Conservation (phyloP, 1,139 yeast genomes). For the Hemisphaericaspora xylofermentans region DNA sequence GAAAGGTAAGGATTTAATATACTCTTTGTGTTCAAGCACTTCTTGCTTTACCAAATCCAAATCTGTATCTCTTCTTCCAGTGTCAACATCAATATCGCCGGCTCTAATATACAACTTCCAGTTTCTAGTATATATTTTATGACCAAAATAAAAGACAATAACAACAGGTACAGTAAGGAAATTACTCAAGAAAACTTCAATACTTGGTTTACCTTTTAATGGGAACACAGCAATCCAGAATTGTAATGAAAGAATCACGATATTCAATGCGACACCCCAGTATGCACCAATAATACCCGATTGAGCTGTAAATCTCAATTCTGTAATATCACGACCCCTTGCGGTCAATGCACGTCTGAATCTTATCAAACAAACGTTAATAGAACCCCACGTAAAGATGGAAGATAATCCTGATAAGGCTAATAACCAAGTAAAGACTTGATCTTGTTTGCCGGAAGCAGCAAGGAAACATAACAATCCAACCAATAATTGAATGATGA, state of each 20-base stretch:
- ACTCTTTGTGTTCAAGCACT: background rate
- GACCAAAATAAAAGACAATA: background rate
- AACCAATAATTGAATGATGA: background rate
- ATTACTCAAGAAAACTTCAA: background rate
- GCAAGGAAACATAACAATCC: background rate
- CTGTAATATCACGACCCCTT: background rate
- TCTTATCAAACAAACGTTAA: background rate
- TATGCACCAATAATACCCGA: background rate
- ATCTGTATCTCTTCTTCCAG: background rate
- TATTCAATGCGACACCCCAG: background rate
- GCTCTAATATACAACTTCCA: background rate
- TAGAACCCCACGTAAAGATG: background rate
- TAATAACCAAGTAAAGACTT: background rate
- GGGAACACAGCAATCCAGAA: background rate
- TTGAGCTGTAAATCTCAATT: background rate
- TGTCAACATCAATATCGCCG: background rate
- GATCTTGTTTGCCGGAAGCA: background rate
- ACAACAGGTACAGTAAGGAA: background rate
- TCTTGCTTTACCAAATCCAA: background rate
- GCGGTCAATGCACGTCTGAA: background rate
- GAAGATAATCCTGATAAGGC: background rate
- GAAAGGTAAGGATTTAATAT: background rate
- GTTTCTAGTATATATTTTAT: background rate
- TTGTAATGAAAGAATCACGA: background rate
- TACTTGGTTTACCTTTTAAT: background rate